A percentile compares a stretch with the other conserved stretches of the same genome.
phyloP scores from a whole-genome alignment of 495 filamentous ascomycete species.

The Achaetomiella virescens region DNA sequence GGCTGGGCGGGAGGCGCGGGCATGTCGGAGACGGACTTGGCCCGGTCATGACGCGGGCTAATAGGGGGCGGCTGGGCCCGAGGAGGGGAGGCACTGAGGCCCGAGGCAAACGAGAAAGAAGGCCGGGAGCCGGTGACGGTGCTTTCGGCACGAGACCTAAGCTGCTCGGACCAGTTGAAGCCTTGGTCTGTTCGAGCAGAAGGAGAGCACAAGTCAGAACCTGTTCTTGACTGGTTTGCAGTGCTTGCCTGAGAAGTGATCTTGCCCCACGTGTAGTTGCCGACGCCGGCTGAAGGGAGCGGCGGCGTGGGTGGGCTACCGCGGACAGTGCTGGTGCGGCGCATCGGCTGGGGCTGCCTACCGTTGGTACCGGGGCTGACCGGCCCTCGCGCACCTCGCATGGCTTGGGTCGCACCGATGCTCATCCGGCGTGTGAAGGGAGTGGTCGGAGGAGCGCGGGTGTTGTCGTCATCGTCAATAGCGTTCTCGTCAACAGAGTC shows the following conservation, averaged over 20 bases:
- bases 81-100: constrained; percentile 28
- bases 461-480: constrained; percentile 68
- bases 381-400: constrained; percentile 47
- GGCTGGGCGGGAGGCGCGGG: constrained; percentile 52
- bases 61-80: constrained; percentile 30
- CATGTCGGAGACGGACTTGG: constrained; percentile 65
- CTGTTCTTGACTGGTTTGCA: constrained; percentile 46
- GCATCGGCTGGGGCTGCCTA: constrained; percentile 36
- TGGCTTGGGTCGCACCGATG: constrained; percentile 73
- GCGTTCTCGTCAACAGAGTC: constrained; percentile 80
- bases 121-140: constrained; percentile 54
- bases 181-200: constrained; percentile 66
- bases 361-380: constrained; percentile 44
- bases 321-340: constrained; percentile 22
- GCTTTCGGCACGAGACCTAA: constrained; percentile 82
- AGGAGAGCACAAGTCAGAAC: constrained; percentile 51
- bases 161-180: constrained; percentile 92
- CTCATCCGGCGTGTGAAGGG: constrained; percentile 84
- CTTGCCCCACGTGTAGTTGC: constrained; percentile 29
- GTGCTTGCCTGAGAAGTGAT: constrained; percentile 46
- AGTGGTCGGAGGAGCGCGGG: constrained; percentile 51
- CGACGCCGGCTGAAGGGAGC: constrained; percentile 10
- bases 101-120: constrained; percentile 36
- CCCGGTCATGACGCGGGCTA: constrained; percentile 55
- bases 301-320: constrained; percentile 24